These are phyloP conservation scores for Colletotrichum kahawae DNA, from an alignment of 2,329 filamentous ascomycete genomes.

Conservation along the genomic window DNA sequence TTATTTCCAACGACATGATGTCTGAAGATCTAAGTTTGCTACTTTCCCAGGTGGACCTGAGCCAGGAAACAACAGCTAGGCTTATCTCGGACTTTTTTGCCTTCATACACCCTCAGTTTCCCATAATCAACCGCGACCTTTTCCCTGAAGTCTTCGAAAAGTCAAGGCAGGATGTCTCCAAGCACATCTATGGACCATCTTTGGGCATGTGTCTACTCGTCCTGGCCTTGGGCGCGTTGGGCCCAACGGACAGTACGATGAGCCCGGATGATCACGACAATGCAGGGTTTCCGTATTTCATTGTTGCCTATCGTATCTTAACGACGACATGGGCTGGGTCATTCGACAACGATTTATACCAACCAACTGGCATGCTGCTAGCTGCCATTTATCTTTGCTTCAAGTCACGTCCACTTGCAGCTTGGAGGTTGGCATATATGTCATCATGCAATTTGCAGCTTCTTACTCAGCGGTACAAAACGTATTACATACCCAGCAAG, in stretches of 20 bases:
- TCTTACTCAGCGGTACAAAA: background rate
- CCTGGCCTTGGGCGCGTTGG: background rate
- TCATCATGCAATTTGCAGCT: background rate
- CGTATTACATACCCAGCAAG: background rate
- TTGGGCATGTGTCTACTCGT: background rate
- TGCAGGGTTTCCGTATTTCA: background rate
- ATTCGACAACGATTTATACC: background rate
- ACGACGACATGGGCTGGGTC: background rate
- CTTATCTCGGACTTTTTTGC: background rate
- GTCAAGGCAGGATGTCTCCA: background rate
- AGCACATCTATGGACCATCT: background rate
- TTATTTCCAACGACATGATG: background rate
- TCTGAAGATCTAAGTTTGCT: background rate
- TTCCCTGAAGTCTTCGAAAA: background rate
- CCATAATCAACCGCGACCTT: background rate
- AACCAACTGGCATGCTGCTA: background rate
- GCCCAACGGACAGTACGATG: background rate
- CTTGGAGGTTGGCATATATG: background rate
- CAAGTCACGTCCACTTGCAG: background rate
- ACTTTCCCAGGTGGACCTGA: background rate
- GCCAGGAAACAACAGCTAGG: background rate
- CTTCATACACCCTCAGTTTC: background rate
- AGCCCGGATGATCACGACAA: background rate
- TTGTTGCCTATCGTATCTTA: background rate
- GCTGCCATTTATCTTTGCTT: background rate